Conservation (phyloP, 805 yeast genomes). For the Maudiozyma barnettii region DNA sequence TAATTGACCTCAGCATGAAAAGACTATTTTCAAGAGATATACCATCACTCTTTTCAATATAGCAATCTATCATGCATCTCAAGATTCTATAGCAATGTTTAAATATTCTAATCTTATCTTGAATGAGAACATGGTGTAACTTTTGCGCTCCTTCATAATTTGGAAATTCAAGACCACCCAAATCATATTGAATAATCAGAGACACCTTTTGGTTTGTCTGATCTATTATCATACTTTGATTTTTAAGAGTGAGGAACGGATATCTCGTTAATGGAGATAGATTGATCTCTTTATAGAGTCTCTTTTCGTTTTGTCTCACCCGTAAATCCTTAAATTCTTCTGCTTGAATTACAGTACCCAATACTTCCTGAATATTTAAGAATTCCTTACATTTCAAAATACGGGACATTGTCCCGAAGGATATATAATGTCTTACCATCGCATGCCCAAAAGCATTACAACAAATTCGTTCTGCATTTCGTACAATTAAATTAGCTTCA, state of each 20-base stretch:
- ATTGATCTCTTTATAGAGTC: conserved; percentile 37
- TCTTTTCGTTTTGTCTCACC: conserved; percentile 37
- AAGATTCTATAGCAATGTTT: conserved; percentile 36
- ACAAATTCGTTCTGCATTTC: conserved; percentile 9
- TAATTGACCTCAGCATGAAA: conserved; percentile 32
- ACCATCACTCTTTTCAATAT: conserved; percentile 34
- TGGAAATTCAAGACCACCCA: conserved; percentile 43
- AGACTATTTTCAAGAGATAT: conserved; percentile 33
- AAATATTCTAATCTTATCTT: conserved; percentile 38
- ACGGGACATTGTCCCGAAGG: conserved; percentile 35
- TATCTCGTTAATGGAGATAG: conserved; percentile 31
- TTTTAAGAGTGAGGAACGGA: conserved; percentile 28
- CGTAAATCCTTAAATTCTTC: conserved; percentile 35
- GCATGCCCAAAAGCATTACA: conserved; percentile 38
- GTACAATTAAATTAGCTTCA: conserved; percentile 26
- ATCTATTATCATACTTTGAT: conserved; percentile 19
- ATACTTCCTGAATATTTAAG: conserved; percentile 14
- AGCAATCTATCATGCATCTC: conserved; percentile 38
- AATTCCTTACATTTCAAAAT: conserved; percentile 19
- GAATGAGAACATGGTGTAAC: conserved; percentile 32
- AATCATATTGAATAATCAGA: conserved; percentile 39
- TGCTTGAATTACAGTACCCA: conserved; percentile 28
- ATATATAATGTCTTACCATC: conserved; percentile 41
- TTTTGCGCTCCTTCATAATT: conserved; percentile 33
- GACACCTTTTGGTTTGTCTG: conserved; percentile 32